Evolutionary conservation across 2,329 filamentous ascomycete species (phyloP), one percentile per base, ranked within the genome.

Genomic region (Triangularia verruculosa): DNA sequence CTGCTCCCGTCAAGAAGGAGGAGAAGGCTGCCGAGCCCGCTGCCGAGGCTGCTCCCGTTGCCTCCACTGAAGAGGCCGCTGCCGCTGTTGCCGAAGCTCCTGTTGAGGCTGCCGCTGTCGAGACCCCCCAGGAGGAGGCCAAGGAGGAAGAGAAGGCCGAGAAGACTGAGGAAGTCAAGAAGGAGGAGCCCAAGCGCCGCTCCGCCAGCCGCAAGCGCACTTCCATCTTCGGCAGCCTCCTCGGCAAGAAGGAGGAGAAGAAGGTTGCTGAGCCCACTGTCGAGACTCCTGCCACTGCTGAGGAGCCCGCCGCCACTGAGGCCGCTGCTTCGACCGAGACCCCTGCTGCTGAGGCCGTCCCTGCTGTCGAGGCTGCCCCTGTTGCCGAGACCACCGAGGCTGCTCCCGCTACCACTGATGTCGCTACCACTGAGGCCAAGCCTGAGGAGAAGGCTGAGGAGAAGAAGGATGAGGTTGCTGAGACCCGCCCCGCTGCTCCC

Each of bases 191-290:
- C 68, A 87, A 88, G 81, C 83, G 82, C 68, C 83, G 86, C 72
- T 88, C 85, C 70, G 82, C 82, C 58, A 88, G 86, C 74, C 83
- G 84, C 73, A 89, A 89, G 85, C 86, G 87, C 59, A 78, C 79
- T 55, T 89, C 86, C 61, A 84, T 89, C 78, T 88, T 89, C 71
- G 83, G 83, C 70, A 78, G 73, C 71, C 64, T 72, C 32, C 67
- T 82, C 6, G 80, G 82, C 71, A 84, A 85, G 78, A 86, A 86
- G 78, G 81, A 83, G 72, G 73, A 73, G 65, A 75, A 75, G 70
- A 75, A 75, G 71, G 73, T 70, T 43, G 70, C 71, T 60, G 71
- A 74, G 68, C 63, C 67, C 28, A 71, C 72, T 56, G 78, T 78
- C 70, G 57, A 70, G 24, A 69, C 73, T 58, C 71, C 74, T 61